Base-by-base conservation (phyloP, 352 stramenopile species). In the Phytophthora capsici region DNA sequence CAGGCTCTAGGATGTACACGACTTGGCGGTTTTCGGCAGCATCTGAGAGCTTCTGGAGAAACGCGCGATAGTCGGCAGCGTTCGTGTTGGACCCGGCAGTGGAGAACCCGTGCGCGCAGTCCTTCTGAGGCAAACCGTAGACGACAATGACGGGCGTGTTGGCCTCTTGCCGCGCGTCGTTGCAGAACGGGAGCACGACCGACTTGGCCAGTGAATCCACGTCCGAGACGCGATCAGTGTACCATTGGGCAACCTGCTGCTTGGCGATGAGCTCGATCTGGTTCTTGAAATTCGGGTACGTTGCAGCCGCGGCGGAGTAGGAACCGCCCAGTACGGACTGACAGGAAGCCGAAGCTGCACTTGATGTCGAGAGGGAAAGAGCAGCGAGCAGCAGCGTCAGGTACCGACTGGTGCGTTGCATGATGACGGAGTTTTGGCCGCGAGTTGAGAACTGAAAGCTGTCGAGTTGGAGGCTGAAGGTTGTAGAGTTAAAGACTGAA, bases 1-100 rank as follows among this genome's bases (percentile, higher is more conserved):
- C 78, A 0, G 80, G 80, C 49, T 91, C 80, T 30, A 91, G 63
- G n/a, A 91, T 72, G 52, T 87, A 88, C 4, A 88, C 41, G 9
- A 81, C 64, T 37, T 84, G 66, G 16, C 66, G 76, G 25, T 71
- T 56, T 8, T 74, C 71, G 6, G 78, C 53, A n/a, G 65, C 54
- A 9, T 66, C 50, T 0, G 63, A 64, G 26, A 86, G 59, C 19
- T 65, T 64, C 23, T 80, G 51, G 4, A 90, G 41, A 55, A 84
- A 90, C n/a, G 51, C 26, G 13, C 51, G 62, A 52, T 88, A 86
- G 17, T 78, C 68, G 9, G 66, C 46, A 1, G 58, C 19, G 30
- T 73, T 80, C n/a, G 66, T 47, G 14, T 78, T 77, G 9, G 45
- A 68, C n/a, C 68, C 68, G 41, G 49, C 43, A 4, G 47, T 74